Base-by-base conservation (phyloP, 1,284 basidiomycete species). In the Moesziomyces sp. region DNA sequence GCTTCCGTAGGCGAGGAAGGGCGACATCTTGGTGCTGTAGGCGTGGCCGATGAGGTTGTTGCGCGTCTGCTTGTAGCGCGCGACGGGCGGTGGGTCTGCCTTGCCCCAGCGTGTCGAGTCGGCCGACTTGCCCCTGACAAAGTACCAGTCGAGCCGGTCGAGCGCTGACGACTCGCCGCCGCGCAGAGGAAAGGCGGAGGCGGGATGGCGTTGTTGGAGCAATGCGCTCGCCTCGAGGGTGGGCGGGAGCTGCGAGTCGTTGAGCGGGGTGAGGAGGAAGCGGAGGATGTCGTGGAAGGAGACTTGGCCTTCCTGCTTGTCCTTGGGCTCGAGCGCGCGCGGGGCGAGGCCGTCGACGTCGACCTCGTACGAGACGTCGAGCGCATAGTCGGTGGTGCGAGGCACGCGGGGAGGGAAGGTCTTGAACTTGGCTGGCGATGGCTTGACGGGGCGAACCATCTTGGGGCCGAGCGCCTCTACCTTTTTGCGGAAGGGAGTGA, bases 21-120 rank as follows among this genome's bases (percentile, higher is more conserved):
- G 85, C 1, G 87, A 87, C 61, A 88, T 85, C 73, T 89, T 88
- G 48, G 87, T 88, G 50, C 85, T 86, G 78, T 87, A 88, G 16
- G 85, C 86, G 61, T 87, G 85, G 0, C 88, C 88, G 30, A 88
- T 74, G 56, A 89, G 76, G 13, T 87, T 87, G 76, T 89, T 89
- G 23, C 88, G 79, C 5, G 88, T 88, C 72, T 86, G 85, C 82
- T 88, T 88, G 85, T 89, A 89, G 26, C 76, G 78, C 23, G 77
- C 84, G 33, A 83, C 84, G 4, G 84, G 84, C 9, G 85, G 84
- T 18, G 81, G 78, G 28, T 83, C 60, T 7, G 83, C 76, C 73
- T 59, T 76, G 68, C 77, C 48, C 74, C 76, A 70, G 42, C 74
- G n/a, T 26, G 56, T 50, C 21, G 76, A 78, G 61, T 81, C 78